These are phyloP conservation scores for Cercospora zeae-maydis DNA, from an alignment of 2,329 filamentous ascomycete genomes.

Conservation along the genomic window DNA sequence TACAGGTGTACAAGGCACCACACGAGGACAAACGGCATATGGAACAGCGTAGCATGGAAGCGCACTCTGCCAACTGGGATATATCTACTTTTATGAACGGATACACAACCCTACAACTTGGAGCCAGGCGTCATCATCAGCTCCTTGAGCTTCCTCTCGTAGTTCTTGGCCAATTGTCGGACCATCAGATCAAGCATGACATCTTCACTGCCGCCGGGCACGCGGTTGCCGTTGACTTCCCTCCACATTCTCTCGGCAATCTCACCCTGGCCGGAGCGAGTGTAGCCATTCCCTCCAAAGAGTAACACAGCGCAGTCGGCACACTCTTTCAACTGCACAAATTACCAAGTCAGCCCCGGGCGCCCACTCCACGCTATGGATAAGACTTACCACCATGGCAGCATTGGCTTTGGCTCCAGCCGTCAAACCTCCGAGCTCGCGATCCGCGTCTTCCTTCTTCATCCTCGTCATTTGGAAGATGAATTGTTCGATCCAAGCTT, in stretches of 20 bases:
- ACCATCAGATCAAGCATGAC: constrained; percentile 68
- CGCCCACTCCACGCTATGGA: not conserved
- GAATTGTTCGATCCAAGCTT: constrained; percentile 70
- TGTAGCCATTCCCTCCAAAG: constrained; percentile 72
- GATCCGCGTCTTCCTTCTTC: constrained; percentile 56
- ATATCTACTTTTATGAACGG: not conserved
- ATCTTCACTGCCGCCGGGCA: constrained; percentile 64
- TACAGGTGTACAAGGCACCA: not conserved
- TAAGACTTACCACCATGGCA: constrained; percentile 54
- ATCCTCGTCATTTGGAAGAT: constrained; percentile 65
- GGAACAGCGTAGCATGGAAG: not conserved
- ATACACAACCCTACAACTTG: constrained; percentile 9
- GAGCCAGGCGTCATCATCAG: constrained; percentile 40
- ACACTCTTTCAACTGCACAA: constrained; percentile 58
- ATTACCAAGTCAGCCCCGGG: not conserved
- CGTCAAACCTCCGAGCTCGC: constrained; percentile 66
- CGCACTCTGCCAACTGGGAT: not conserved
- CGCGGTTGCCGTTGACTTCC: constrained; percentile 30
- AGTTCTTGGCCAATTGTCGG: constrained; percentile 68
- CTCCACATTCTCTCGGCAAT: constrained; percentile 61
- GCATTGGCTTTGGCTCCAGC: constrained; percentile 69
- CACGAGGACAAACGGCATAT: not conserved
- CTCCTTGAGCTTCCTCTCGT: constrained; percentile 55
- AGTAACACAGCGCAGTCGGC: constrained; percentile 65
- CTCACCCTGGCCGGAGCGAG: constrained; percentile 63